A percentile compares a stretch with the other conserved stretches of the same genome.
phyloP scores from a whole-genome alignment of 805 yeast species.

The Candida ortonii region DNA sequence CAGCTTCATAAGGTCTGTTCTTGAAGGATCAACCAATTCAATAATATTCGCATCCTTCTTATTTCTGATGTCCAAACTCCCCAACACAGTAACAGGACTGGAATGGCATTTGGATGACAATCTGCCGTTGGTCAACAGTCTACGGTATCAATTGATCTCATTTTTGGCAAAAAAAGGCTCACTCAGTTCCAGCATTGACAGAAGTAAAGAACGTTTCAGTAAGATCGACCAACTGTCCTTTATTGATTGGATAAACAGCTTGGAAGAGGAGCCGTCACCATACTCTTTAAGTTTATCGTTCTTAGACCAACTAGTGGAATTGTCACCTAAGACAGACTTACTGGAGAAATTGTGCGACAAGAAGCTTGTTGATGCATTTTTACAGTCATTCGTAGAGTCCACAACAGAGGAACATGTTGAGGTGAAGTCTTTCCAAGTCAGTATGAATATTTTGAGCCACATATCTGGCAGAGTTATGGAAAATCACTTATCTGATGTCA shows the following conservation, averaged over 20 bases:
- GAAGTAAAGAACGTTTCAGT: not conserved
- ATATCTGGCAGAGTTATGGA: no score
- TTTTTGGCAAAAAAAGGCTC: not conserved
- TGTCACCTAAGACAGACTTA: conserved; percentile 1
- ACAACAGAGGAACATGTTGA: no score
- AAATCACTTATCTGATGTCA: no score
- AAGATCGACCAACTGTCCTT: conserved; percentile 16
- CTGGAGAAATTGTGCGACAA: conserved; percentile 1
- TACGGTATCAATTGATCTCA: no score
- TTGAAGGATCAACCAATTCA: conserved; percentile 8
- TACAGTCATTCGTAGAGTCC: no score
- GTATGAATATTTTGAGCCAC: no score
- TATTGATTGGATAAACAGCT: conserved; percentile 16
- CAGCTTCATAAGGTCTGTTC: conserved; percentile 2
- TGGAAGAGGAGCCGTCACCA: conserved; percentile 6
- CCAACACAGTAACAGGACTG: no score
- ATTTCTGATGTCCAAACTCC: conserved; percentile 5
- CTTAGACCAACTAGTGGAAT: conserved; percentile 3
- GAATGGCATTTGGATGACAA: no score
- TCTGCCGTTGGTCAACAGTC: no score
- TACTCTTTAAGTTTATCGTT: conserved; percentile 8
- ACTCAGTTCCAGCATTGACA: not conserved
- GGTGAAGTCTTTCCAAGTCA: no score
- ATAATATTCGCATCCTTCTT: conserved; percentile 6
- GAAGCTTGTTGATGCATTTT: no score